Evolutionary conservation across 2,329 filamentous ascomycete genomes (phyloP).

Genomic region (Venturia carpophila): DNA sequence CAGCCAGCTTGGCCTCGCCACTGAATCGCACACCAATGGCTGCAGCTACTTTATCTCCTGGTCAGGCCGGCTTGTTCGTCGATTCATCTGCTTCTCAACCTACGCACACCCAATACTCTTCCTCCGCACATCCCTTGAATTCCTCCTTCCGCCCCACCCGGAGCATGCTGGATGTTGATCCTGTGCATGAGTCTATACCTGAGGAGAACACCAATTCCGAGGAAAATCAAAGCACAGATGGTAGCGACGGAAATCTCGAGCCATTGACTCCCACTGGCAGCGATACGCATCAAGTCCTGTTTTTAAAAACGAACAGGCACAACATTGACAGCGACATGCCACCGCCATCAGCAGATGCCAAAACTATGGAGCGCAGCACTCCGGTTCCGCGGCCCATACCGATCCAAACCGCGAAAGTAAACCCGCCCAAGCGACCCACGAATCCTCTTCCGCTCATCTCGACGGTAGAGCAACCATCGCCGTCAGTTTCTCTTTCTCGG

Average conservation of each 20-base stretch:
- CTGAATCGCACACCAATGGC: neutral
- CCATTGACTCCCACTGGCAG: constrained; percentile 11
- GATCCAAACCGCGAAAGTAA: neutral
- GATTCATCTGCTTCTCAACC: neutral
- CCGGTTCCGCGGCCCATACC: neutral
- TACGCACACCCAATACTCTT: neutral
- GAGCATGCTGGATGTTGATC: constrained; percentile 16
- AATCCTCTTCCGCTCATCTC: neutral
- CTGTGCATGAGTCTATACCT: neutral
- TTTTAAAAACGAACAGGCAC: neutral
- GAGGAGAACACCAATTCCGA: constrained; percentile 1
- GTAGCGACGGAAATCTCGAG: constrained; percentile 15
- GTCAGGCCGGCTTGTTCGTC: neutral
- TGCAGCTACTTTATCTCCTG: constrained; percentile 5
- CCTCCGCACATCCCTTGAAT: neutral
- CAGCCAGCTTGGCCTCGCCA: constrained; percentile 6
- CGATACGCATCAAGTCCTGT: neutral
- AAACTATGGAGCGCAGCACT: neutral
- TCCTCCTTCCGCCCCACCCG: neutral
- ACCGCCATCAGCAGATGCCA: neutral
- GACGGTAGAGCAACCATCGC: neutral
- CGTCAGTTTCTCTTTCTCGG: neutral
- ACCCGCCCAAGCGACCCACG: neutral
- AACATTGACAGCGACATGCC: neutral
- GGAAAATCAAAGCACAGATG: constrained; percentile 17